Conservation (phyloP, 768 basidiomycete genomes). For the Rhizopogon rudus region DNA sequence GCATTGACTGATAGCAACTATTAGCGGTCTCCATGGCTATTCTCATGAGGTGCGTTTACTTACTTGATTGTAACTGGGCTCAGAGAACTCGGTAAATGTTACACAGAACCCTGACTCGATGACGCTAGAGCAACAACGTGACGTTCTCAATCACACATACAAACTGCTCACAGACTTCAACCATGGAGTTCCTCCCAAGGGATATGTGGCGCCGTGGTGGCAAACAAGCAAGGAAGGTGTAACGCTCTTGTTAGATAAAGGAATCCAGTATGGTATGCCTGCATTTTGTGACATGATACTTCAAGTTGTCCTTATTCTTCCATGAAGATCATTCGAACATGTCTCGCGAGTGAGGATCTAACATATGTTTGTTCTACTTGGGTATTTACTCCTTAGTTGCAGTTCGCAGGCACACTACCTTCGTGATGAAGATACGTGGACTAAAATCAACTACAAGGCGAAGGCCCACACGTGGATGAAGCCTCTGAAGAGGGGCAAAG, state of each 20-base stretch:
- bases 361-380: not conserved
- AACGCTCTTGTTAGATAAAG: conserved; percentile 61
- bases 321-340: conserved; percentile 47
- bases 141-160: conserved; percentile 60
- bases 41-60: conserved; percentile 48
- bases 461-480: conserved; percentile 66
- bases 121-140: conserved; percentile 58
- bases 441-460: conserved; percentile 57
- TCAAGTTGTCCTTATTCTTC: conserved; percentile 3
- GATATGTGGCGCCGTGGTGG: conserved; percentile 73
- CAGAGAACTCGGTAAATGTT: not conserved
- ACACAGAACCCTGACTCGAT: conserved; percentile 51
- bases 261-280: conserved; percentile 58
- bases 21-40: conserved; percentile 59
- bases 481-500: conserved; percentile 55
- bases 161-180: conserved; percentile 57
- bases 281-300: not conserved
- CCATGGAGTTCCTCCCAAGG: conserved; percentile 48
- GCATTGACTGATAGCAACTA: not conserved
- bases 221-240: conserved; percentile 62
- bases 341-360: conserved; percentile 37
- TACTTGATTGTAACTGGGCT: not conserved
- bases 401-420: conserved; percentile 61
- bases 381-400: not conserved
- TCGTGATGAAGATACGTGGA: conserved; percentile 62